Base-by-base conservation (phyloP, 805 yeast genomes). In the Yarrowia bubula region DNA sequence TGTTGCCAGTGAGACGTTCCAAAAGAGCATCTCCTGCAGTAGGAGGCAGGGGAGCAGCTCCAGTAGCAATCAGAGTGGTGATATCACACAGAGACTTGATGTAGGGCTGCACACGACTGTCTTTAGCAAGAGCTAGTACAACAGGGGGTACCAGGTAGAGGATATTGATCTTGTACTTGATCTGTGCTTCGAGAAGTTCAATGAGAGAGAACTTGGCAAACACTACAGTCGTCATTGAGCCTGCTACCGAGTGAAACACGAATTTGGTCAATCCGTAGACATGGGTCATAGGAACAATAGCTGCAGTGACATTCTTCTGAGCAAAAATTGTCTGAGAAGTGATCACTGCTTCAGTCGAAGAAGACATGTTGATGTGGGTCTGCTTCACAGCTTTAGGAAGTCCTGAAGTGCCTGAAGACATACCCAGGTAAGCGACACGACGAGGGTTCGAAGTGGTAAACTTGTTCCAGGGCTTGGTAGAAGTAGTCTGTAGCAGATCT, bases 301-400 rank as follows among this genome's bases (percentile, higher is more conserved):
- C 78, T 66, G 70, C 78, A 69, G 68, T 70, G 66, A 60, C 71
- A 67, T 66, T 79, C 64, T 61, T 66, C 35, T 53, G 68, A 73
- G 76, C 77, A 65, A 70, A 82, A 67, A 75, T 76, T 0, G 47
- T 38, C 42, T 50, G 57, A 41, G 79, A 71, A 15, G 76, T 76
- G 15, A 83, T 79, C 67, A 55, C 47, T 0, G 38, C 84, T 84
- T 69, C 53, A 1, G 74, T 69, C 61, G 78, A 78, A 31, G 80
- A 72, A 15, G 76, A 76, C 15, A 84, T 79, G 69, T 85, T 86
- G 53, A 72, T 73, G 69, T 89, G 92, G 37, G 84, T 81, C 67
- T 87, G 77, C 22, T 85, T 84, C 28, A 87, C 96, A 70, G 93
- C 95, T 77, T 89, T 89, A 67, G 95, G 92, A 43, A 84, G 81